Evolutionary conservation across 345 rosid species (phyloP).

Genomic region (Balakata baccata): DNA sequence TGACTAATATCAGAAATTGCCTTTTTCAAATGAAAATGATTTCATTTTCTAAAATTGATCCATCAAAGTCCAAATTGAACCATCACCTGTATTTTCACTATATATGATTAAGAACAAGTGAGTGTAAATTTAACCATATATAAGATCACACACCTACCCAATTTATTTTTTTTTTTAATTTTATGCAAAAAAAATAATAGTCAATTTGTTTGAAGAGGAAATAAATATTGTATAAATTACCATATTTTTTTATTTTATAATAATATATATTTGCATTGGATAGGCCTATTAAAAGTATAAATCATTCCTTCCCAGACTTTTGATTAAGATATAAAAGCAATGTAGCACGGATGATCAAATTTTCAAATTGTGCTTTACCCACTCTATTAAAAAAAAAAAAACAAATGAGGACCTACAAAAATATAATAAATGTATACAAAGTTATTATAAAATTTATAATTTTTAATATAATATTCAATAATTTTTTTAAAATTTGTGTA

Average conservation of each 20-base stretch:
- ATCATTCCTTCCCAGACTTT: no score
- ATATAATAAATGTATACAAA: no score
- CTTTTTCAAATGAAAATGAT: not conserved
- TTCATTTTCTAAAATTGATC: not conserved
- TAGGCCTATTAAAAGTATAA: no score
- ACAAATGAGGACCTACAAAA: no score
- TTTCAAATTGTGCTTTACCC: no score
- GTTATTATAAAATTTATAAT: no score
- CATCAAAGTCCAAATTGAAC: slow-evolving; percentile 5
- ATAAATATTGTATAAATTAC: not conserved
- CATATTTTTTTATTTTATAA: no score
- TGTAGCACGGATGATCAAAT: not conserved
- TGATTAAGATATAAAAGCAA: not conserved
- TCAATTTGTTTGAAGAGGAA: not conserved
- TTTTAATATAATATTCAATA: no score
- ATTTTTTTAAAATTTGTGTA: no score
- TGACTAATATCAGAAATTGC: not conserved
- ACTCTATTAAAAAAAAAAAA: no score
- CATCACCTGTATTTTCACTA: not conserved
- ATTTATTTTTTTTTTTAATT: no score
- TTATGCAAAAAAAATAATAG: not conserved
- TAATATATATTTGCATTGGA: no score
- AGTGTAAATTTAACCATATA: slow-evolving; percentile 1
- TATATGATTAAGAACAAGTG: not conserved
- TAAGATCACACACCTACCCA: not conserved